Evolutionary conservation across 768 basidiomycete genomes (phyloP).

Genomic region (Harrya chromipes): DNA sequence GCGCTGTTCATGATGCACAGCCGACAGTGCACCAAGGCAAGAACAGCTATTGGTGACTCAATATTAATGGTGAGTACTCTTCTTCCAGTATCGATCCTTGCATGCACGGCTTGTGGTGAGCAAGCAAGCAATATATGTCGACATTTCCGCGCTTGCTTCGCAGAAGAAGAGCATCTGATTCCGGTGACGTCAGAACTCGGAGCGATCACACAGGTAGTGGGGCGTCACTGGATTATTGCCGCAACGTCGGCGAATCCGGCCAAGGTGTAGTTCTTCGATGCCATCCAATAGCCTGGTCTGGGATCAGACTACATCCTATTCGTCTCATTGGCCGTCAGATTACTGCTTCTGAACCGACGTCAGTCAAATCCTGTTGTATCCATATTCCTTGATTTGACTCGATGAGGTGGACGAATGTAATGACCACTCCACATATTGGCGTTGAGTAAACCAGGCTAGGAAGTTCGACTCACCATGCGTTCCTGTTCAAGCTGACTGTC

Average conservation of each 20-base stretch:
- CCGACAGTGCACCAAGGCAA: background rate
- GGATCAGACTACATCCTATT: too few species aligned
- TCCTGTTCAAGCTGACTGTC: too few species aligned
- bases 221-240: background rate
- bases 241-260: conserved; percentile 4
- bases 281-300: background rate
- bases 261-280: background rate
- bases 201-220: background rate
- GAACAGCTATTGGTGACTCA: background rate
- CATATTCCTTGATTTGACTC: too few species aligned
- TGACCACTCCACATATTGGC: too few species aligned
- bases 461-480: too few species aligned
- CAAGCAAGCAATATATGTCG: background rate
- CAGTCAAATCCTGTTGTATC: too few species aligned
- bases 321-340: background rate
- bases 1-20: background rate
- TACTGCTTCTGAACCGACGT: background rate
- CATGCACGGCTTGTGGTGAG: background rate
- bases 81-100: background rate
- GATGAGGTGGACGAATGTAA: too few species aligned
- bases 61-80: background rate
- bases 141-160: background rate
- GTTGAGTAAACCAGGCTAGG: too few species aligned
- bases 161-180: background rate
- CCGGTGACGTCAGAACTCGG: background rate